Base-by-base conservation (phyloP, 768 basidiomycete species). In the Russula earlei region DNA sequence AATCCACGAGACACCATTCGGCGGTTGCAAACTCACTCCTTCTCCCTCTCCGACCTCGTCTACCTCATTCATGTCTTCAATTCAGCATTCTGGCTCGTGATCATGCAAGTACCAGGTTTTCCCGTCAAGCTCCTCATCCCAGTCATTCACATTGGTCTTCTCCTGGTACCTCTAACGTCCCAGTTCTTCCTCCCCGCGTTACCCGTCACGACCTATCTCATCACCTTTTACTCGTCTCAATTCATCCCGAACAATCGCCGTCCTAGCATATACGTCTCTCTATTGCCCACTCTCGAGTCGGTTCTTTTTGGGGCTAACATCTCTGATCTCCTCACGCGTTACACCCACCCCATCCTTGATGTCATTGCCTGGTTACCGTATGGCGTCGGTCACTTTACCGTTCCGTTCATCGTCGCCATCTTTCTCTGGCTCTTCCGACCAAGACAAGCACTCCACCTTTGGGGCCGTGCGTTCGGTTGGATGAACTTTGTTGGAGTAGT, bases 251-350 rank as follows among this genome's bases (percentile, higher is more conserved):
- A 77, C 7, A 60, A 70, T 15, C 82, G 79, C 69, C 79, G 96
- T 2, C 96, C 96, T 0, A 71, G 77, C 24, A 89, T 97, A 25
- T 92, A 88, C 54, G 95, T 99, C 61, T 85, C 90, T 33, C 77
- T 98, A 10, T 83, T 99, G 5, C 95, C 96, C 0, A 95, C 95
- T 0, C 81, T 97, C 51, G 96, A 99, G 67, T 83, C 87, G 19
- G 91, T 96, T 27, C 77, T 98, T 4, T 98, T 96, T 68, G 96
- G 96, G 2, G 95, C 94, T 53, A 98, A 98, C 71, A 92, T 98
- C 55, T 95, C 91, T 34, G 94, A 98, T 71, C 85, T 97, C 68
- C 84, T 98, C 57, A 97, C 95, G 22, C 81, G 92, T 17, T 94
- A 83, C 71, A 98, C 95, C 10, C 91, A 95, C 66, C 89, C 93